phyloP scores from a whole-genome alignment of 805 yeast genomes.

The Komagataella kurtzmanii region DNA sequence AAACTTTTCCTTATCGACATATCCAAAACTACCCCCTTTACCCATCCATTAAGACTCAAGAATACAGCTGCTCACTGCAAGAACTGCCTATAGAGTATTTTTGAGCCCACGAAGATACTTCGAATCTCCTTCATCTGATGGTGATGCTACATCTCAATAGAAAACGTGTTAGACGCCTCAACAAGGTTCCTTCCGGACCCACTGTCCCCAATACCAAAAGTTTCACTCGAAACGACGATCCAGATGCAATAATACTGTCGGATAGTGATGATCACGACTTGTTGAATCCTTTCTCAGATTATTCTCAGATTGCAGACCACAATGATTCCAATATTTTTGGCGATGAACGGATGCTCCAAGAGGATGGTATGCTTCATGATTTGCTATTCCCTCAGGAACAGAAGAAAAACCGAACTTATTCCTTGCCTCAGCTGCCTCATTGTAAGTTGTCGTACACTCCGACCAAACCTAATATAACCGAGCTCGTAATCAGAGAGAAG shows the following conservation, averaged over 20 bases:
- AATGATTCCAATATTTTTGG: not conserved
- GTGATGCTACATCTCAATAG: not conserved
- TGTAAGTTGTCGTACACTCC: slow-evolving; percentile 27
- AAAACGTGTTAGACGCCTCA: not conserved
- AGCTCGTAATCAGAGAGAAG: slow-evolving; percentile 21
- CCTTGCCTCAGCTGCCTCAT: slow-evolving; percentile 39
- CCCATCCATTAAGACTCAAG: not conserved
- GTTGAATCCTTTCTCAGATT: not conserved
- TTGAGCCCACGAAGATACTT: not conserved
- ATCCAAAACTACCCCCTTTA: not conserved
- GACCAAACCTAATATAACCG: slow-evolving; percentile 9
- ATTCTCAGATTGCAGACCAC: not conserved
- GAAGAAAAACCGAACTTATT: slow-evolving; percentile 32
- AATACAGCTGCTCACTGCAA: not conserved
- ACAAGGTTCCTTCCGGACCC: not conserved
- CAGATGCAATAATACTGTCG: not conserved
- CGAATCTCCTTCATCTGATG: not conserved
- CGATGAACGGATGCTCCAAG: not conserved
- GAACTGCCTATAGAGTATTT: not conserved
- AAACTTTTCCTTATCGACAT: not conserved
- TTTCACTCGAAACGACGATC: not conserved
- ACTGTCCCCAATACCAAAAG: not conserved
- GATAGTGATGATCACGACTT: not conserved
- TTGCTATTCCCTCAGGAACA: not conserved
- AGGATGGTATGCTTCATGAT: not conserved